Evolutionary conservation across 2,329 filamentous ascomycete species (phyloP).

Genomic region (Pestalotiopsis sp.): DNA sequence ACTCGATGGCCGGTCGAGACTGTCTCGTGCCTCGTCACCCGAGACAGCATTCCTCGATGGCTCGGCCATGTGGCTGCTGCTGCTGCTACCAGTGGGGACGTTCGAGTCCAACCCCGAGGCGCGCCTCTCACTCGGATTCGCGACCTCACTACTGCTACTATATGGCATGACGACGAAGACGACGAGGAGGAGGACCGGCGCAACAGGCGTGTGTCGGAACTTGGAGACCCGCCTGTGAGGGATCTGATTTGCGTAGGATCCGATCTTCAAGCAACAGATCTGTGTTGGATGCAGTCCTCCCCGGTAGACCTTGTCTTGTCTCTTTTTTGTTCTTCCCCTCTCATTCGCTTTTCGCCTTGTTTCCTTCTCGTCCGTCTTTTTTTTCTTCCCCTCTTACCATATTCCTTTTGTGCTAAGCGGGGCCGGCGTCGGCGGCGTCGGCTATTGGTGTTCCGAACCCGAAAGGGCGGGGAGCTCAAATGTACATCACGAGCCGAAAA

Average conservation of each 20-base stretch:
- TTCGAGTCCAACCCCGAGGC: neutral
- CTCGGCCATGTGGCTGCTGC: too few species aligned
- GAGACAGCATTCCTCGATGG: neutral
- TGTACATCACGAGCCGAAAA: neutral
- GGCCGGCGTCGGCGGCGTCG: neutral
- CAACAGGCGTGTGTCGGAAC: too few species aligned
- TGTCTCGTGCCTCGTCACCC: neutral
- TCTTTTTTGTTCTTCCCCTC: neutral
- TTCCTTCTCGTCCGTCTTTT: neutral
- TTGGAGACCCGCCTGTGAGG: too few species aligned
- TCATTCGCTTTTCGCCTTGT: neutral
- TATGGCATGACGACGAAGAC: neutral
- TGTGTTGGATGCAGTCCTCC: too few species aligned
- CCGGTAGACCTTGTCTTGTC: too few species aligned
- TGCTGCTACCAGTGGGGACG: neutral
- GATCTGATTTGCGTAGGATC: too few species aligned
- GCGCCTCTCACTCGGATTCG: neutral
- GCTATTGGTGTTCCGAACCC: neutral
- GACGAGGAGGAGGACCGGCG: too few species aligned
- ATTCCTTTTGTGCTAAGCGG: neutral
- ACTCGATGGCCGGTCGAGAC: neutral
- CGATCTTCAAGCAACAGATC: too few species aligned
- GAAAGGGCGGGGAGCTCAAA: neutral
- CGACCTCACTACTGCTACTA: neutral
- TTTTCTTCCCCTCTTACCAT: neutral